Percentiles rank a stretch among this genome's conserved stretches.
Evolutionary conservation across 2,329 filamentous ascomycete genomes (phyloP).

Genomic region (Cladosporium sp.): DNA sequence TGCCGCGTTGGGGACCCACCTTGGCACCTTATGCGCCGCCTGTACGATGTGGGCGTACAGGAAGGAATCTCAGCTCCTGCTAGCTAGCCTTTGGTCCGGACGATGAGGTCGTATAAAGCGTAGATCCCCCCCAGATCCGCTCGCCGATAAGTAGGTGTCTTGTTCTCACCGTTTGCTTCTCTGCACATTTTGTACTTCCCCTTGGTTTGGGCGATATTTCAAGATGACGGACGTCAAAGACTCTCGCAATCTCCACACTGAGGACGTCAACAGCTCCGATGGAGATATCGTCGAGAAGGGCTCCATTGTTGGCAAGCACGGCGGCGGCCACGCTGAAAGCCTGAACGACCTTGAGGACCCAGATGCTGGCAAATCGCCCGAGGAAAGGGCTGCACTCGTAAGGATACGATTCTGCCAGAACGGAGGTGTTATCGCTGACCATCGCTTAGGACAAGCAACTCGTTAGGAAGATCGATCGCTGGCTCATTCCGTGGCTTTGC

Average conservation of each 20-base stretch:
- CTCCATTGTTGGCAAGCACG: background rate
- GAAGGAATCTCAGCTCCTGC: background rate
- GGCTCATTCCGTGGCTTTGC: conserved; percentile 60
- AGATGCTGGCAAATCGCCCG: conserved; percentile 58
- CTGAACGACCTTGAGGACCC: conserved; percentile 40
- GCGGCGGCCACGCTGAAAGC: conserved; percentile 2
- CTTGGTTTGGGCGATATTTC: background rate
- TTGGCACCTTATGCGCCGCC: background rate
- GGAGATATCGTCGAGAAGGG: conserved; percentile 1
- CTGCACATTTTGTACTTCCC: background rate
- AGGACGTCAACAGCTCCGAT: conserved; percentile 8
- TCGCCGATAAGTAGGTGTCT: background rate
- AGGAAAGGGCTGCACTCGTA: conserved; percentile 58
- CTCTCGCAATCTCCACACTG: background rate
- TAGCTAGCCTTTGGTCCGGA: conserved; percentile 7
- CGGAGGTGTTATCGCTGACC: conserved; percentile 1
- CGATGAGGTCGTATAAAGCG: conserved; percentile 6
- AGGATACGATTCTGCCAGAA: conserved; percentile 23
- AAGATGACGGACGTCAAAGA: conserved; percentile 8
- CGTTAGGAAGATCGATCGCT: conserved; percentile 55
- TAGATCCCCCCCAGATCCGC: background rate
- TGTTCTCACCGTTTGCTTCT: background rate
- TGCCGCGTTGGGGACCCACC: background rate
- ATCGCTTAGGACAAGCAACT: conserved; percentile 52
- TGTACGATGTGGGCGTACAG: conserved; percentile 2